A percentile compares a stretch with the other conserved stretches of the same genome.
These are phyloP conservation scores for Claviceps digitariae DNA, from an alignment of 2,329 filamentous ascomycete species.

Conservation along the genomic window DNA sequence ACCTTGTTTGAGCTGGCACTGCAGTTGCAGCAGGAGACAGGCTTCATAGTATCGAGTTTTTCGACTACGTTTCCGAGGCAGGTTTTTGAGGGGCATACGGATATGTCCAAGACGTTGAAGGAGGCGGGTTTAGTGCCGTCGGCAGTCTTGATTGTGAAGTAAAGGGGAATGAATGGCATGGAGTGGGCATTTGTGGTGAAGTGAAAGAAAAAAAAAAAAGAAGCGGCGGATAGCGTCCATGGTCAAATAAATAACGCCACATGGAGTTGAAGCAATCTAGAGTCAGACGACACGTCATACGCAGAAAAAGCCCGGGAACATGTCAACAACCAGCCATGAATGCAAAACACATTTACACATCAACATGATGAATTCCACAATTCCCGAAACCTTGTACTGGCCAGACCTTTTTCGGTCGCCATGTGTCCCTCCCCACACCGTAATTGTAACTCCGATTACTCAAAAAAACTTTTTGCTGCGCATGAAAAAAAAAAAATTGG, in stretches of 20 bases:
- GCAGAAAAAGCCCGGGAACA: neutral
- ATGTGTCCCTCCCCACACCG: too few species aligned
- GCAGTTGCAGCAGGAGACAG: constrained; percentile 57
- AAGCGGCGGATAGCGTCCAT: neutral
- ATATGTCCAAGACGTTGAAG: constrained; percentile 83
- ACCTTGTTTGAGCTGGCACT: constrained; percentile 88
- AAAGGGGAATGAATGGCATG: constrained; percentile 9
- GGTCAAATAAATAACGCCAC: neutral
- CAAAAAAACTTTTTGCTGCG: too few species aligned
- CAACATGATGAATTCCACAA: too few species aligned
- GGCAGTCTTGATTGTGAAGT: constrained; percentile 70
- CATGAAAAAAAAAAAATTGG: too few species aligned
- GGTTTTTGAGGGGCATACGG: constrained; percentile 52
- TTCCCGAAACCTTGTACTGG: too few species aligned
- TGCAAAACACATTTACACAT: neutral
- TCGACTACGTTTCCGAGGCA: constrained; percentile 80
- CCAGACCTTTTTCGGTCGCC: too few species aligned
- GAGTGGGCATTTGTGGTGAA: too few species aligned
- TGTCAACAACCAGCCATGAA: neutral
- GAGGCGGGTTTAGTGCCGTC: constrained; percentile 85
- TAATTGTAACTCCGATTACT: too few species aligned
- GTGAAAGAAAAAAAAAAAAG: neutral
- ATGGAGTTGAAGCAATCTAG: neutral
- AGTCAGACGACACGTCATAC: neutral
- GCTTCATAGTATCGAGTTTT: constrained; percentile 59